A percentile compares a stretch with the other conserved stretches of the same genome.
These are phyloP conservation scores for Agaricales sp. DNA, from an alignment of 1,284 basidiomycete species.

Conservation along the genomic window DNA sequence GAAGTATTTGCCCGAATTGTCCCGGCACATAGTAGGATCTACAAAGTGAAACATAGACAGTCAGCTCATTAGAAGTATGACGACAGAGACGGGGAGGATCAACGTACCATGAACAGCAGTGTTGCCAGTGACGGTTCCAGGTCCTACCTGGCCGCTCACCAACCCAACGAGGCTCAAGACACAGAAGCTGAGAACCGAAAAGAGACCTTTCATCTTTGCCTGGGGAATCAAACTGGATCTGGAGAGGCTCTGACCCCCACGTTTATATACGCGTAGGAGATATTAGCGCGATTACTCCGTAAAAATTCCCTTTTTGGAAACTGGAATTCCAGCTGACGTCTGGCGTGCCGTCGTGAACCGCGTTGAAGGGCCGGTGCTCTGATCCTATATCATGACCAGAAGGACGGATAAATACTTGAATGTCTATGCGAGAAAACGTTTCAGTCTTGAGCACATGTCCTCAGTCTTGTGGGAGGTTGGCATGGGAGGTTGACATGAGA, in stretches of 20 bases:
- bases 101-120: conserved; percentile 27
- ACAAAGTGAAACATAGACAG: neutral
- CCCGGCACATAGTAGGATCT: conserved; percentile 43
- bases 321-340: neutral
- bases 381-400: neutral
- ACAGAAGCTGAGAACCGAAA: conserved; percentile 9
- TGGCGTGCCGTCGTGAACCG: neutral
- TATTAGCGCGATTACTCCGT: neutral
- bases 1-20: conserved; percentile 37
- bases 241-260: too few relatives aligned
- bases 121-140: conserved; percentile 33
- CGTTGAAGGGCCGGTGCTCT: neutral
- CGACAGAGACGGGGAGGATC: neutral
- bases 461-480: too few relatives aligned
- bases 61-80: too few relatives aligned
- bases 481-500: too few relatives aligned
- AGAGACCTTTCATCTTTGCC: conserved; percentile 4
- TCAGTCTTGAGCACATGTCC: too few relatives aligned
- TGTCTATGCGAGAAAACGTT: too few relatives aligned
- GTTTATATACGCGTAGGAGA: neutral
- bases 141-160: conserved; percentile 20
- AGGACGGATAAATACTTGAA: neutral
- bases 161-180: conserved; percentile 12
- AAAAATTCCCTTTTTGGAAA: neutral
- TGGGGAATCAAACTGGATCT: too few relatives aligned